Conservation (phyloP, 2,329 filamentous ascomycete genomes). For the Pseudogymnoascus sp. region DNA sequence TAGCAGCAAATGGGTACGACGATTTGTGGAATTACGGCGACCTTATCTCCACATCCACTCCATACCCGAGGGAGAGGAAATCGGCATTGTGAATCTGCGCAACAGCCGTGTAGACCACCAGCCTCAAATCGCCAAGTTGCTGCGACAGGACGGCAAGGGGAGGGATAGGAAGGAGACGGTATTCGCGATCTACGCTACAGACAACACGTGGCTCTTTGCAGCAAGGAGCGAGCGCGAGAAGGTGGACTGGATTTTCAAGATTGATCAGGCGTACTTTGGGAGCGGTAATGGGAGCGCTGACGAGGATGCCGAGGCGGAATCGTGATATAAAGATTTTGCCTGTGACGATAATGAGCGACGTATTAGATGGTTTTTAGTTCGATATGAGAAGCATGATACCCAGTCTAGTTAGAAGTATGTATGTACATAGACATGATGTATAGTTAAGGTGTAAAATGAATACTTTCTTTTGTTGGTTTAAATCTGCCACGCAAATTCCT, state of each 20-base stretch:
- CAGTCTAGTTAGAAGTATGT: background rate
- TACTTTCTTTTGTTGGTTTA: background rate
- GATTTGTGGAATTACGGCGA: slow-evolving; percentile 84
- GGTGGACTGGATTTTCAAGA: slow-evolving; percentile 92
- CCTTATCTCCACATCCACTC: slow-evolving; percentile 91
- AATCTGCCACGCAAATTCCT: too few relatives aligned
- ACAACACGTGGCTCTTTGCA: slow-evolving; percentile 93
- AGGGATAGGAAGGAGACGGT: slow-evolving; percentile 39
- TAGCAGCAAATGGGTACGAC: slow-evolving; percentile 78
- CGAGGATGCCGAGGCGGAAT: background rate
- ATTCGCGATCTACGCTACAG: slow-evolving; percentile 88
- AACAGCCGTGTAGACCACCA: slow-evolving; percentile 90
- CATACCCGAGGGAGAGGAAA: slow-evolving; percentile 78
- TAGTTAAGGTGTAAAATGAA: background rate
- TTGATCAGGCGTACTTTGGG: slow-evolving; percentile 59
- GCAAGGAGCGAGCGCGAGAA: slow-evolving; percentile 85
- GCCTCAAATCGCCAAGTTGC: slow-evolving; percentile 74
- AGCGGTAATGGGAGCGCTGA: slow-evolving; percentile 15
- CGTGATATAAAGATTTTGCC: background rate
- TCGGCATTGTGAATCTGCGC: slow-evolving; percentile 79
- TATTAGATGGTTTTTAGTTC: background rate
- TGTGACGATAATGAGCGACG: background rate
- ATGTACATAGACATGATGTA: background rate
- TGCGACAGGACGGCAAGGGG: slow-evolving; percentile 38
- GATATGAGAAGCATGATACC: background rate